phyloP scores from a whole-genome alignment of 345 rosid species.

The Trapa bicornis region DNA sequence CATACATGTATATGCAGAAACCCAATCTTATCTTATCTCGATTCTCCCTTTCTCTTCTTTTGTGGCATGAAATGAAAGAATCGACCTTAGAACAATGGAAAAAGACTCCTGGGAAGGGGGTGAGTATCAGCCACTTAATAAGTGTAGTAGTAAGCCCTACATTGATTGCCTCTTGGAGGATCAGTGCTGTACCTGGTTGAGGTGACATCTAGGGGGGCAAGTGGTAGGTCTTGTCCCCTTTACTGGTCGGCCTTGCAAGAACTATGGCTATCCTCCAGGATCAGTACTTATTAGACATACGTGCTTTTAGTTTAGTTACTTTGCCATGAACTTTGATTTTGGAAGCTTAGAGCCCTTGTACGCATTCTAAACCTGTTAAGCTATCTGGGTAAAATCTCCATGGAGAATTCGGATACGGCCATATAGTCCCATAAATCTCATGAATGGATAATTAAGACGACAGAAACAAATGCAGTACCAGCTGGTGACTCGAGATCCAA shows the following conservation, averaged over 20 bases:
- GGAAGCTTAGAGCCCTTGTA: too few species aligned
- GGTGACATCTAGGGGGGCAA: neutral
- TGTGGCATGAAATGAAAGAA: too few species aligned
- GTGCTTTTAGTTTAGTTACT: too few species aligned
- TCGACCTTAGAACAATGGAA: too few species aligned
- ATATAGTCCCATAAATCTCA: too few species aligned
- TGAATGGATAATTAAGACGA: too few species aligned
- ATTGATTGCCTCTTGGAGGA: neutral
- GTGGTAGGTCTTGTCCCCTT: neutral
- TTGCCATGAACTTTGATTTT: too few species aligned
- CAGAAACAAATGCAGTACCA: neutral
- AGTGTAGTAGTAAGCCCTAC: neutral
- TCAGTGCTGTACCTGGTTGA: neutral
- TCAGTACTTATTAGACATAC: too few species aligned
- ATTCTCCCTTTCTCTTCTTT: neutral
- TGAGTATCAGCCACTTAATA: neutral
- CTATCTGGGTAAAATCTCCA: too few species aligned
- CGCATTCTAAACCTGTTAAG: too few species aligned
- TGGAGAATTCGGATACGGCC: too few species aligned
- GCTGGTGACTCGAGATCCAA: slow-evolving; percentile 19
- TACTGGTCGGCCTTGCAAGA: neutral
- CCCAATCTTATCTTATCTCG: neutral
- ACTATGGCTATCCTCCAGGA: neutral
- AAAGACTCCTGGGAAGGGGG: neutral
- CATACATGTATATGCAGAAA: neutral